A percentile compares a stretch with the other conserved stretches of the same genome.
Conservation (phyloP, 2,329 filamentous ascomycete genomes). For the Neofusicoccum ribis region DNA sequence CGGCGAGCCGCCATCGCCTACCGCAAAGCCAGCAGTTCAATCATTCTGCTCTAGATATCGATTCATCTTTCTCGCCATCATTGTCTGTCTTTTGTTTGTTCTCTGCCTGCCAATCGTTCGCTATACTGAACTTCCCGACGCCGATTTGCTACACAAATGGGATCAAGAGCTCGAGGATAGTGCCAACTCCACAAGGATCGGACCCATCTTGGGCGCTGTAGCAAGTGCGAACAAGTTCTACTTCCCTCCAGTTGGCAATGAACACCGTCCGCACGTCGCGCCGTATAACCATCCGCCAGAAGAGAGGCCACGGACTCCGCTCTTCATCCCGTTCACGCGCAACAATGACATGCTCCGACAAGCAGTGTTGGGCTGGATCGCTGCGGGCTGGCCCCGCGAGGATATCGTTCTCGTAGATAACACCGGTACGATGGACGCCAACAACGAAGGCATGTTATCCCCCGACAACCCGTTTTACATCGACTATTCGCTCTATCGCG, state of each 20-base stretch:
- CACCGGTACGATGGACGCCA: slow-evolving; percentile 57
- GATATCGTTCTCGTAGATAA: slow-evolving; percentile 63
- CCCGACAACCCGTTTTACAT: slow-evolving; percentile 60
- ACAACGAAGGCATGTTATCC: slow-evolving; percentile 49
- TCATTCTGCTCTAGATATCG: neutral
- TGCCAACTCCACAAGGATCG: neutral
- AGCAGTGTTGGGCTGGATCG: slow-evolving; percentile 58
- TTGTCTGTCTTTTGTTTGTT: neutral
- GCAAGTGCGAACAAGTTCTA: slow-evolving; percentile 10
- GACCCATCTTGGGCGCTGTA: neutral
- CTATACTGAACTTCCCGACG: neutral
- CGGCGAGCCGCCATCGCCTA: neutral
- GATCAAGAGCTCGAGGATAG: neutral
- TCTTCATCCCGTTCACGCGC: slow-evolving; percentile 62
- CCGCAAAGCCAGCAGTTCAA: neutral
- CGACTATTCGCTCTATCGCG: slow-evolving; percentile 50
- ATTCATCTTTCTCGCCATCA: neutral
- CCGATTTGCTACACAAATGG: neutral
- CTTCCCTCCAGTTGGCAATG: slow-evolving; percentile 20
- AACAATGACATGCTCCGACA: slow-evolving; percentile 59
- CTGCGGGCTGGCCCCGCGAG: slow-evolving; percentile 58
- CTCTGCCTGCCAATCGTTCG: neutral
- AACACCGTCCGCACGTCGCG: slow-evolving; percentile 19
- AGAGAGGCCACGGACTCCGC: slow-evolving; percentile 40
- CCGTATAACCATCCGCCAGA: slow-evolving; percentile 20